Percentiles rank a stretch among this genome's conserved stretches.
Evolutionary conservation across 2,329 filamentous ascomycete species (phyloP).

Genomic region (Diaporthe australafricana): DNA sequence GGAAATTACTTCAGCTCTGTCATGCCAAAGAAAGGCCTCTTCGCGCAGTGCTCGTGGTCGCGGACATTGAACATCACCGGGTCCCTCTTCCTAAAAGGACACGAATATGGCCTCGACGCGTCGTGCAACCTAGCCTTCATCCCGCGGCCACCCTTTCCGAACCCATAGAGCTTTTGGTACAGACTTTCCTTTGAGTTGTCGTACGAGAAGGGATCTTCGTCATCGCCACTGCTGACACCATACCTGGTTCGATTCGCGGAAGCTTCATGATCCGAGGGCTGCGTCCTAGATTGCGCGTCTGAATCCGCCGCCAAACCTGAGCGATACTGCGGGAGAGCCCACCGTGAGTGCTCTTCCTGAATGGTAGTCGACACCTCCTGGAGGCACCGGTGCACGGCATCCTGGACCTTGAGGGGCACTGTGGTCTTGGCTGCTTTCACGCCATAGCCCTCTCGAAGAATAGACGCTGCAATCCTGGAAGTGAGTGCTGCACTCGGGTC

Average conservation of each 20-base stretch:
- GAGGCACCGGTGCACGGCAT: conserved; percentile 13
- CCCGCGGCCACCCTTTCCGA: background rate
- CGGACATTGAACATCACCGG: conserved; percentile 36
- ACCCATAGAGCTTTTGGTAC: background rate
- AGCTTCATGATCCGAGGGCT: background rate
- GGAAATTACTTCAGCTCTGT: conserved; percentile 32
- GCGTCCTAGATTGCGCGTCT: conserved; percentile 2
- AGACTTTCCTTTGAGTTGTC: conserved; percentile 7
- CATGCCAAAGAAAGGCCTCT: conserved; percentile 29
- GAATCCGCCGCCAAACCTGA: background rate
- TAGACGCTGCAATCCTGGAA: conserved; percentile 33
- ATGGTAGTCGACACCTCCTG: conserved; percentile 23
- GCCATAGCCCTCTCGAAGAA: conserved; percentile 30
- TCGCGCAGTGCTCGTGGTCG: conserved; percentile 35
- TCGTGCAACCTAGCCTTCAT: background rate
- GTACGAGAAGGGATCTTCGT: conserved; percentile 33
- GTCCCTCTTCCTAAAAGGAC: conserved; percentile 33
- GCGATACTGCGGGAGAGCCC: conserved; percentile 21
- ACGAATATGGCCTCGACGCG: conserved; percentile 23
- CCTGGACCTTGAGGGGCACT: conserved; percentile 7
- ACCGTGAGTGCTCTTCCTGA: conserved; percentile 13
- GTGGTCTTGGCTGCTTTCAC: conserved; percentile 10
- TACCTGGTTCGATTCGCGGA: background rate
- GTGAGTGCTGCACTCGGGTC: conserved; percentile 34
- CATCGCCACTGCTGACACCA: conserved; percentile 12